Evolutionary conservation across 768 basidiomycete species (phyloP).

Genomic region (Coprinellus micaceus): DNA sequence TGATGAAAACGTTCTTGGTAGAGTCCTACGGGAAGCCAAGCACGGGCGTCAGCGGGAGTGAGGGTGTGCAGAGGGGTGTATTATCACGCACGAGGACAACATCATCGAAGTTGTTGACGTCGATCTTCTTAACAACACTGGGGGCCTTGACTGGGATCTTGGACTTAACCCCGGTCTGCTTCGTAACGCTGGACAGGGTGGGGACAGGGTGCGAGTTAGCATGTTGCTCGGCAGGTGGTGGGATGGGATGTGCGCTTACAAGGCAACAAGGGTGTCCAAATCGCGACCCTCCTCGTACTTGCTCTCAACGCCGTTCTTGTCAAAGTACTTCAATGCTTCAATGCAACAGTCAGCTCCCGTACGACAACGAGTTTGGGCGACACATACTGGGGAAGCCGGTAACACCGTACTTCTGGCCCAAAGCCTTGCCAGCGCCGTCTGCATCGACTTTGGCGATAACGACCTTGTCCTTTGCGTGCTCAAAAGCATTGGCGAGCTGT

Average conservation of each 20-base stretch:
- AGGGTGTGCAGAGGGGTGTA: neutral
- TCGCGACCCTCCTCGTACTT: conserved; percentile 79
- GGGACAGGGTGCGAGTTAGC: neutral
- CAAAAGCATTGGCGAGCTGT: conserved; percentile 84
- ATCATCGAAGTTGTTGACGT: conserved; percentile 69
- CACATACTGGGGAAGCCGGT: conserved; percentile 83
- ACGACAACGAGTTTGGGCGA: neutral
- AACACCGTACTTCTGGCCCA: conserved; percentile 77
- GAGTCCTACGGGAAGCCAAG: conserved; percentile 42
- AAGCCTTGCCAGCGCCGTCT: conserved; percentile 75
- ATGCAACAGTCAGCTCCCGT: too few relatives aligned
- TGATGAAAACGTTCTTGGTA: conserved; percentile 79
- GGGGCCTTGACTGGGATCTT: conserved; percentile 76
- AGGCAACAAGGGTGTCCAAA: conserved; percentile 67
- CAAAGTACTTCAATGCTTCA: conserved; percentile 89
- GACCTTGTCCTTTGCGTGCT: conserved; percentile 75
- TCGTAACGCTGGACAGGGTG: conserved; percentile 51
- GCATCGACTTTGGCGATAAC: conserved; percentile 91
- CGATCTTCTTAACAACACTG: conserved; percentile 63
- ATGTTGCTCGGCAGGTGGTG: neutral
- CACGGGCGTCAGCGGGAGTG: neutral
- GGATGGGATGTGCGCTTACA: conserved; percentile 39
- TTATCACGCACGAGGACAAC: conserved; percentile 54
- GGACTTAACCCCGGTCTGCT: conserved; percentile 79
- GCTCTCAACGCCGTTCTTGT: conserved; percentile 59